Conservation (phyloP, 257 asterid genomes). For the Gentiana dahurica region DNA sequence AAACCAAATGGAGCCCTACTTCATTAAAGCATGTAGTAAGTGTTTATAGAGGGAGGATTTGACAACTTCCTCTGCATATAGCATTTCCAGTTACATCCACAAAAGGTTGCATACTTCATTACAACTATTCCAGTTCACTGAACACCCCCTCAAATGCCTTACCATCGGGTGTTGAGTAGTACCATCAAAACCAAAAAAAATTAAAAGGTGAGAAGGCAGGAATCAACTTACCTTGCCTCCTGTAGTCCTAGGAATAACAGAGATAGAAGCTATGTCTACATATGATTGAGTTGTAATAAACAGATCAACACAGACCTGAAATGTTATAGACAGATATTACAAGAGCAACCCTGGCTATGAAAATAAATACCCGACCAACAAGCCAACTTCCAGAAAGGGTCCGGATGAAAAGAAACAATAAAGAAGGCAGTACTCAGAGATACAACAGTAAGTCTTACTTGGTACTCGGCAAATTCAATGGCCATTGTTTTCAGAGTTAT, state of each 20-base stretch:
- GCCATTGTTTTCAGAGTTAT: slow-evolving; percentile 86
- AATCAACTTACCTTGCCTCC: slow-evolving; percentile 80
- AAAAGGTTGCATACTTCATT: too few relatives aligned
- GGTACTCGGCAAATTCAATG: slow-evolving; percentile 95
- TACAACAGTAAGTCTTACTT: slow-evolving; percentile 34
- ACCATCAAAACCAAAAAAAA: too few relatives aligned
- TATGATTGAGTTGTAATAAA: slow-evolving; percentile 87
- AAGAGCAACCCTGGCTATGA: too few relatives aligned
- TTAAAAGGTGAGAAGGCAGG: background rate
- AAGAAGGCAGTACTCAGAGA: background rate
- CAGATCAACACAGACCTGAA: slow-evolving; percentile 95
- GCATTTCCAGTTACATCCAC: too few relatives aligned
- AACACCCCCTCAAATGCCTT: too few relatives aligned
- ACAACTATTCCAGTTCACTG: too few relatives aligned
- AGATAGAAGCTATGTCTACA: slow-evolving; percentile 89
- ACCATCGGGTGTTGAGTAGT: too few relatives aligned
- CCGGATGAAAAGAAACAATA: background rate
- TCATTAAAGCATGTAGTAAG: background rate
- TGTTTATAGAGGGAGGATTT: background rate
- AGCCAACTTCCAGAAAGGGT: background rate
- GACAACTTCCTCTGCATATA: background rate
- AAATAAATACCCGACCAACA: background rate
- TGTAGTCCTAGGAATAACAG: slow-evolving; percentile 83
- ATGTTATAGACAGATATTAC: slow-evolving; percentile 8
- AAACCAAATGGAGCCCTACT: background rate